Evolutionary conservation across 352 stramenopile genomes (phyloP).

Genomic region (Aphanomyces euteiches): DNA sequence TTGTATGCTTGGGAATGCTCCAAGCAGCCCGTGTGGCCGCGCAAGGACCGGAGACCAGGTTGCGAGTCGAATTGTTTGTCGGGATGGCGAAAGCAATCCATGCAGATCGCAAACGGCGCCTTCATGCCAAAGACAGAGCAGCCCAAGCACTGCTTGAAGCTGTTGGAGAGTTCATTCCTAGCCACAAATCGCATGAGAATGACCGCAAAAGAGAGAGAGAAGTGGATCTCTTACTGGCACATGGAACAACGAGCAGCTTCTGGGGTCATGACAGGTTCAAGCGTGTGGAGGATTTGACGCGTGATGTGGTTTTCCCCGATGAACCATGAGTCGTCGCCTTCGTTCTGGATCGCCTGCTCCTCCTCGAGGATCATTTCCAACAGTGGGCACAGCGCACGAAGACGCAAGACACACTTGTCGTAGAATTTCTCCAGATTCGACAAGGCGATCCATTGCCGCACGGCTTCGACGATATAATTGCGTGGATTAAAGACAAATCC

Average conservation of each 20-base stretch:
- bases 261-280: background rate
- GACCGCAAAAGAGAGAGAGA: background rate
- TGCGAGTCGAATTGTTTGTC: slow-evolving; percentile 51
- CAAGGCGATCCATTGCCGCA: slow-evolving; percentile 6
- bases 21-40: slow-evolving; percentile 62
- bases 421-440: background rate
- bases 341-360: slow-evolving; percentile 12
- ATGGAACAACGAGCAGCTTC: background rate
- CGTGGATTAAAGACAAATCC: slow-evolving; percentile 21
- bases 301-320: background rate
- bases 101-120: slow-evolving; percentile 20
- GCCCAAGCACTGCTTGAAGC: slow-evolving; percentile 82
- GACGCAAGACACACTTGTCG: background rate
- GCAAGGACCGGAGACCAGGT: slow-evolving; percentile 64
- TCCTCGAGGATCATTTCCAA: slow-evolving; percentile 18
- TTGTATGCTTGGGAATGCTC: slow-evolving; percentile 60
- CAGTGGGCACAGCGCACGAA: background rate
- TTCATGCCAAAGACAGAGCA: slow-evolving; percentile 52
- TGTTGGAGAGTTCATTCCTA: slow-evolving; percentile 70
- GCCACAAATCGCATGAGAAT: slow-evolving; percentile 31
- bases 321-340: slow-evolving; percentile 29
- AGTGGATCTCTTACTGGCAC: slow-evolving; percentile 15
- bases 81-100: slow-evolving; percentile 32
- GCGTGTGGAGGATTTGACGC: slow-evolving; percentile 1
- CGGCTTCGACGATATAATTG: slow-evolving; percentile 14